Evolutionary conservation across 306 rosid species (phyloP).

Genomic region (Cajanus cajan): DNA sequence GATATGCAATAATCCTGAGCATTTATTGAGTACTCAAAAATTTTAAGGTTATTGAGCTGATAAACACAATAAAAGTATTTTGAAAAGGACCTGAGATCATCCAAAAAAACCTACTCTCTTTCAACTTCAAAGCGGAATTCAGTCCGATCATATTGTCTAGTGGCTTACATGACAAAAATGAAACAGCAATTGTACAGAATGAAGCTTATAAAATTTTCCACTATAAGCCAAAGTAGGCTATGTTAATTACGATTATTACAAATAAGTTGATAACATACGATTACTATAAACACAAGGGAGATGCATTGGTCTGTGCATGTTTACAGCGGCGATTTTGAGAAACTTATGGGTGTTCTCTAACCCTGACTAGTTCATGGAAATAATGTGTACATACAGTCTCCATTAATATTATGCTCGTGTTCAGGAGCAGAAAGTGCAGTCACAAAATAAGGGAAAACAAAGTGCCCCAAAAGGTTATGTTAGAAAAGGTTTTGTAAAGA

Average conservation of each 20-base stretch:
- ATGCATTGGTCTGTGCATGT: slow-evolving; percentile 17
- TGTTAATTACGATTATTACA: background rate
- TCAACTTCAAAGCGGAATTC: too few species aligned
- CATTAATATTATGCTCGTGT: background rate
- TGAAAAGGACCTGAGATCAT: too few species aligned
- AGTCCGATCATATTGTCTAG: too few species aligned
- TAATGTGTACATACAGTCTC: slow-evolving; percentile 42
- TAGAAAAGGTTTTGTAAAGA: slow-evolving; percentile 37
- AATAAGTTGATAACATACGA: background rate
- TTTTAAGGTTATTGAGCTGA: too few species aligned
- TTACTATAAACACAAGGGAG: background rate
- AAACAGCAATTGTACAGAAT: background rate
- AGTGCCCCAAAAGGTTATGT: slow-evolving; percentile 29
- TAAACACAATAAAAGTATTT: too few species aligned
- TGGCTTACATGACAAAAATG: background rate
- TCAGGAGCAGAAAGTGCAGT: background rate
- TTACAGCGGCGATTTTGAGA: slow-evolving; percentile 25
- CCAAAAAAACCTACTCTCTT: too few species aligned
- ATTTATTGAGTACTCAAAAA: too few species aligned
- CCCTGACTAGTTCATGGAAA: slow-evolving; percentile 20
- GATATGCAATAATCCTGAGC: too few species aligned
- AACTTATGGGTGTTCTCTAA: background rate
- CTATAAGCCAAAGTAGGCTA: background rate
- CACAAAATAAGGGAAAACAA: background rate
- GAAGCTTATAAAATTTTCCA: background rate